Percentiles rank a stretch among this genome's conserved stretches.
phyloP scores from a whole-genome alignment of 2,329 filamentous ascomycete genomes.

The Ophiostoma himal-ulmi region DNA sequence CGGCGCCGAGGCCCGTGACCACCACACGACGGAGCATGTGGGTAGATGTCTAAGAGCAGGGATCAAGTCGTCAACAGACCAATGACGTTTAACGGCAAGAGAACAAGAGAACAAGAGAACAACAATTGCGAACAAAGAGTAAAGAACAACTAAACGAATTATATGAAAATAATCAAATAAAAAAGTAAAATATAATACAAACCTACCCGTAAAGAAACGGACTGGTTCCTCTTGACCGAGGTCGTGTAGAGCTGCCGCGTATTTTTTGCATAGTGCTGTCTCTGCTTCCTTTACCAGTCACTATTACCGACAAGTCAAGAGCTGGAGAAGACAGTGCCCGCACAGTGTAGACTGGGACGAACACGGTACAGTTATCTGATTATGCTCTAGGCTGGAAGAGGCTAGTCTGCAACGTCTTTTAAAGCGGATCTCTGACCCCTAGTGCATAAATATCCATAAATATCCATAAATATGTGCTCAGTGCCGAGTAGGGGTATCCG shows the following conservation, averaged over 20 bases:
- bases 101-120: neutral
- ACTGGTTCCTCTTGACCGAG: neutral
- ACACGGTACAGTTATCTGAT: neutral
- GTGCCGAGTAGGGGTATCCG: neutral
- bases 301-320: neutral
- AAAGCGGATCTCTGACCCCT: neutral
- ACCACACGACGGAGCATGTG: slow-evolving; percentile 59
- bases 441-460: neutral
- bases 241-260: neutral
- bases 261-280: too few species aligned
- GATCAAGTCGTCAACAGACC: neutral
- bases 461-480: neutral
- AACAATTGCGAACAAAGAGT: neutral
- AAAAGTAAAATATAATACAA: neutral
- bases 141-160: neutral
- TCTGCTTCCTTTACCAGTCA: neutral
- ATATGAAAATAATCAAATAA: neutral
- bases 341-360: neutral
- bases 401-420: neutral
- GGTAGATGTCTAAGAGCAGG: neutral
- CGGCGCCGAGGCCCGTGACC: slow-evolving; percentile 74
- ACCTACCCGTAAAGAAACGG: neutral
- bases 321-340: slow-evolving; percentile 16
- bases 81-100: neutral
- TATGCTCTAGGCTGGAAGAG: neutral